Evolutionary conservation across 176 grass and related monocot species (phyloP).

Genomic region (Melocanna baccifera): DNA sequence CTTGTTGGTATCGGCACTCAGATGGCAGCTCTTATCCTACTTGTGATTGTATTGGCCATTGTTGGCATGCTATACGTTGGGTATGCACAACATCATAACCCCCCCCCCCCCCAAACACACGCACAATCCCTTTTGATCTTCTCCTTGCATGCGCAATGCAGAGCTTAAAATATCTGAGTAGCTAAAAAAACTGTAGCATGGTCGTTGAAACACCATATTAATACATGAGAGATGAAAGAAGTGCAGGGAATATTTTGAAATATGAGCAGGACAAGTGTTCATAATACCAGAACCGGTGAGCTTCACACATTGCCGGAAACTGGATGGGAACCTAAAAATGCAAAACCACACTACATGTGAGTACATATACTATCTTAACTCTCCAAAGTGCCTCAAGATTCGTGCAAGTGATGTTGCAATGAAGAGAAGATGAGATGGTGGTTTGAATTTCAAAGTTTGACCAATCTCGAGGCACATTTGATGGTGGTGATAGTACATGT

Average conservation of each 20-base stretch:
- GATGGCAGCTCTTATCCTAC: constrained; percentile 81
- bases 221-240: neutral
- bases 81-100: constrained; percentile 42
- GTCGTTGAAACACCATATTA: neutral
- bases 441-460: too few species aligned
- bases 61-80: constrained; percentile 94
- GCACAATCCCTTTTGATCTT: neutral
- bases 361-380: too few species aligned
- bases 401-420: too few species aligned
- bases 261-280: neutral
- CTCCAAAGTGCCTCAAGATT: too few species aligned
- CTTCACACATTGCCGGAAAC: neutral
- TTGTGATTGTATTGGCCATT: constrained; percentile 92
- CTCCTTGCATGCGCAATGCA: neutral
- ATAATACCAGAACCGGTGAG: neutral
- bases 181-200: neutral
- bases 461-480: too few species aligned
- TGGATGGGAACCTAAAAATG: neutral
- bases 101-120: too few species aligned
- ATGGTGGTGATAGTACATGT: too few species aligned
- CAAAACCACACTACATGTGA: too few species aligned
- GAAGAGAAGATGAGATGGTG: too few species aligned
- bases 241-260: neutral
- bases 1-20: constrained; percentile 93
- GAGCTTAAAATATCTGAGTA: constrained; percentile 8